Conservation (phyloP, 495 filamentous ascomycete genomes). For the Aspergillus saccharolyticus region DNA sequence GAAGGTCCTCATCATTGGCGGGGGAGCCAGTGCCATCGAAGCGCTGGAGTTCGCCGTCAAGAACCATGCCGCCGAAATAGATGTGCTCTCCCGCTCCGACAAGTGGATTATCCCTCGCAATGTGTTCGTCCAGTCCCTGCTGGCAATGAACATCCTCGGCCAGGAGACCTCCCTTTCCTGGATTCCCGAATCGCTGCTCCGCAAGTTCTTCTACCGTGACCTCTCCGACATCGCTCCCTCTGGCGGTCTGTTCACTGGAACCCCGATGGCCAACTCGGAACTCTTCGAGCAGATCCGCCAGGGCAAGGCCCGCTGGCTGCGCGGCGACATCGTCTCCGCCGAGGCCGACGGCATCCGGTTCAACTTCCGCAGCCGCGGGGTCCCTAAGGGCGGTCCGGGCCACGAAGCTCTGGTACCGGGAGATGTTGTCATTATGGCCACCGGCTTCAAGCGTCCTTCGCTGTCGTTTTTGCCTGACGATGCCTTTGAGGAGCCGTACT, state of each 20-base stretch:
- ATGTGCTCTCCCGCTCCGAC: slow-evolving; percentile 71
- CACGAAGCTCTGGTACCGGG: slow-evolving; percentile 55
- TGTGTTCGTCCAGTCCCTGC: slow-evolving; percentile 63
- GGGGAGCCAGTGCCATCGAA: slow-evolving; percentile 78
- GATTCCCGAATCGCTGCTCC: slow-evolving; percentile 71
- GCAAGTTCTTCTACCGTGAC: slow-evolving; percentile 80
- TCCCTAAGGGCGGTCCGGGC: slow-evolving; percentile 69
- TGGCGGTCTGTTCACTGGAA: slow-evolving; percentile 67
- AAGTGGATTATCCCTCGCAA: slow-evolving; percentile 90
- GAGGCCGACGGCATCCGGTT: slow-evolving; percentile 61
- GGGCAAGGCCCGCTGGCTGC: slow-evolving; percentile 72
- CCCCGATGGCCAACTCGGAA: slow-evolving; percentile 81
- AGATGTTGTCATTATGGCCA: slow-evolving; percentile 80
- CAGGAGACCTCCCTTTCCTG: slow-evolving; percentile 67
- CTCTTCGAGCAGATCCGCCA: slow-evolving; percentile 72
- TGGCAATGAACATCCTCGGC: slow-evolving; percentile 75
- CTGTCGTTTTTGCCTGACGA: slow-evolving; percentile 68
- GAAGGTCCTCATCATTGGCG: slow-evolving; percentile 69
- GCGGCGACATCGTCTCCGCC: slow-evolving; percentile 69
- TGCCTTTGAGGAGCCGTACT: slow-evolving; percentile 65
- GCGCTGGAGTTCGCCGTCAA: slow-evolving; percentile 74
- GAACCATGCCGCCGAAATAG: slow-evolving; percentile 59
- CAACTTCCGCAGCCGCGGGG: slow-evolving; percentile 65
- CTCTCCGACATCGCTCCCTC: slow-evolving; percentile 70
- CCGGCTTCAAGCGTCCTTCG: slow-evolving; percentile 69